Conservation (phyloP, 176 grass and related monocot genomes). For the Elaeis guineensis region DNA sequence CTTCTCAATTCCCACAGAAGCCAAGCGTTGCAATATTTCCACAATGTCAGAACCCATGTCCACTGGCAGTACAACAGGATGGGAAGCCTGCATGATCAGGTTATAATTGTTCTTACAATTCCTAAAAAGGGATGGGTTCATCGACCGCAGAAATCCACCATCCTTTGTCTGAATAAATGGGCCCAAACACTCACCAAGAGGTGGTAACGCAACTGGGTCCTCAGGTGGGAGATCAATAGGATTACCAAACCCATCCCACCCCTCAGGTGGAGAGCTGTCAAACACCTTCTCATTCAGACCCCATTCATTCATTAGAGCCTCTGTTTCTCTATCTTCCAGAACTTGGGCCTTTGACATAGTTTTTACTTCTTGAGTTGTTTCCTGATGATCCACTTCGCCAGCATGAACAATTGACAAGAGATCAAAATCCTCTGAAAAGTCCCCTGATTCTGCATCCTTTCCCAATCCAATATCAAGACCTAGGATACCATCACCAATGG, state of each 20-base stretch:
- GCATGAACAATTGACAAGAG: constrained; percentile 55
- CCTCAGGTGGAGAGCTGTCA: constrained; percentile 57
- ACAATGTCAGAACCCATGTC: constrained; percentile 96
- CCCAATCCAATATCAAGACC: constrained; percentile 42
- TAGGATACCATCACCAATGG: constrained; percentile 47
- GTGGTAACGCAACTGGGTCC: constrained; percentile 43
- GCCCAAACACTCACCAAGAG: constrained; percentile 60
- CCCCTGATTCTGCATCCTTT: constrained; percentile 26
- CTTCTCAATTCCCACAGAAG: constrained; percentile 84
- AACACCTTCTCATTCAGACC: constrained; percentile 66
- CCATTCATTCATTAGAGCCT: constrained; percentile 80
- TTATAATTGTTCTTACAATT: constrained; percentile 75
- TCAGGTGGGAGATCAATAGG: constrained; percentile 59
- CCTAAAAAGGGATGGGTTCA: constrained; percentile 61
- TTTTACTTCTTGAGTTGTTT: constrained; percentile 25
- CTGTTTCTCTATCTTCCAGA: constrained; percentile 74
- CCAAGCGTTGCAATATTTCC: constrained; percentile 79
- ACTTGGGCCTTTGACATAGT: constrained; percentile 49
- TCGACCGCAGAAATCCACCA: constrained; percentile 82
- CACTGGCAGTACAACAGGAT: constrained; percentile 72
- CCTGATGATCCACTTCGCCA: constrained; percentile 58
- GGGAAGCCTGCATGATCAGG: constrained; percentile 87
- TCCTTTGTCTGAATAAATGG: constrained; percentile 82
- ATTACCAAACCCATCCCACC: constrained; percentile 58
- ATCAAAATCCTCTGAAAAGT: constrained; percentile 49